Base-by-base conservation (phyloP, 1,284 basidiomycete genomes). In the Mycosarcoma maydis region DNA sequence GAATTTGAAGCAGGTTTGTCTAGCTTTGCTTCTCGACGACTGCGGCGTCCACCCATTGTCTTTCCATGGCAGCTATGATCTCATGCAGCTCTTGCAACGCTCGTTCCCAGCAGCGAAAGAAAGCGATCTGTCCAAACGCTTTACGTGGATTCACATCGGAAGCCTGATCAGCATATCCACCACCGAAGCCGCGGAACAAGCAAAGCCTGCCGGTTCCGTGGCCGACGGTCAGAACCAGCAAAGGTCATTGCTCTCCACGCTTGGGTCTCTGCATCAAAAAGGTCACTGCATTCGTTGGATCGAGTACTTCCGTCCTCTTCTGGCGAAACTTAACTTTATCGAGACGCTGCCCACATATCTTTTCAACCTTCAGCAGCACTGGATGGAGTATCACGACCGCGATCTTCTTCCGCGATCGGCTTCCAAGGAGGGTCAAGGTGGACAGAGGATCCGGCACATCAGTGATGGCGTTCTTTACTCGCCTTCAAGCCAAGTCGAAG, bases 301-400 rank as follows among this genome's bases (percentile, higher is more conserved):
- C 24, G 56, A 60, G 46, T 34, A 55, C 14, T 59, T 54, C 36
- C 49, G 64, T 11, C 50, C 69, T 19, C 47, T 47, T 9, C 37
- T 67, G 13, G 34, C 36, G 13, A 8, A 41, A 3, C 43, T 65
- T 0, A 29, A 33, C 30, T 40, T 54, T 33, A 32, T 70, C 36
- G 17, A 36, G 16, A 32, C 49, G 16, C 37, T 70, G 36, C 67
- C 72, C 0, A 57, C 67, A 13, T 73, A 73, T 42, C 39, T 50
- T 2, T 73, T 73, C 38, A 51, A 55, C 24, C 57, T 64, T 17
- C 52, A 56, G 33, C 54, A 51, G 34, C 51, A 51, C 45, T 73
- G 72, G 72, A 71, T 73, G 53, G 58, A 66, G 7, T 73, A 71
- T 23, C 56, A 52, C n/a, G 72, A 73, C 39, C 72, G 72, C 30